These are phyloP conservation scores for Cladophialophora yegresii DNA, from an alignment of 2,329 filamentous ascomycete species.

Conservation along the genomic window DNA sequence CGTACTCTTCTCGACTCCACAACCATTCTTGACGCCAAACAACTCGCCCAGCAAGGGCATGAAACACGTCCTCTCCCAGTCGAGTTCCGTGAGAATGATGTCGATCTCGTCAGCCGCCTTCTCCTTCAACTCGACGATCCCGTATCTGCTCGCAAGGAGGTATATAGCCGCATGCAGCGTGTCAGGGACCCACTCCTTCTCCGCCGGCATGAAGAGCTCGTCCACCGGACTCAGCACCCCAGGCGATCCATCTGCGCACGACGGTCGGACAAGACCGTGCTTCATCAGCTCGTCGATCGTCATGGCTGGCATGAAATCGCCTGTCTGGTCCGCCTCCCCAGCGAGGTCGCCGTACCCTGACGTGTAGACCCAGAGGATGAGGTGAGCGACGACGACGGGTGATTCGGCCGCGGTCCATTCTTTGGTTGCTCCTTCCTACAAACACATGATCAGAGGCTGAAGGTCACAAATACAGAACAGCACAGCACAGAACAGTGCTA, in stretches of 20 bases:
- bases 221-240: not conserved
- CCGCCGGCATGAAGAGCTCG: not conserved
- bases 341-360: conserved; percentile 7
- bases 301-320: not conserved
- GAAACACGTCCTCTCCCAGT: conserved; percentile 8
- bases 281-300: conserved; percentile 7
- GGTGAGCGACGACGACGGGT: conserved; percentile 24
- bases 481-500: not conserved
- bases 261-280: not conserved
- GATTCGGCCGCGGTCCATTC: conserved; percentile 18
- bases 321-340: not conserved
- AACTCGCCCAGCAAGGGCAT: conserved; percentile 6
- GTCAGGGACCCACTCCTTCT: conserved; percentile 3
- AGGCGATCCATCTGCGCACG: not conserved
- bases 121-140: conserved; percentile 14
- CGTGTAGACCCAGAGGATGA: conserved; percentile 25
- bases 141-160: conserved; percentile 27
- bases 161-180: conserved; percentile 28
- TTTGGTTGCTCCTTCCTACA: not conserved
- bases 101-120: conserved; percentile 10
- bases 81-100: conserved; percentile 7
- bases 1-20: not conserved
- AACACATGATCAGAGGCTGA: not conserved
- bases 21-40: not conserved
- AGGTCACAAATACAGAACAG: not conserved